Percentiles rank a stretch among this genome's conserved stretches.
Conservation (phyloP, 768 basidiomycete species). For the Leccinellum rugosiceps region DNA sequence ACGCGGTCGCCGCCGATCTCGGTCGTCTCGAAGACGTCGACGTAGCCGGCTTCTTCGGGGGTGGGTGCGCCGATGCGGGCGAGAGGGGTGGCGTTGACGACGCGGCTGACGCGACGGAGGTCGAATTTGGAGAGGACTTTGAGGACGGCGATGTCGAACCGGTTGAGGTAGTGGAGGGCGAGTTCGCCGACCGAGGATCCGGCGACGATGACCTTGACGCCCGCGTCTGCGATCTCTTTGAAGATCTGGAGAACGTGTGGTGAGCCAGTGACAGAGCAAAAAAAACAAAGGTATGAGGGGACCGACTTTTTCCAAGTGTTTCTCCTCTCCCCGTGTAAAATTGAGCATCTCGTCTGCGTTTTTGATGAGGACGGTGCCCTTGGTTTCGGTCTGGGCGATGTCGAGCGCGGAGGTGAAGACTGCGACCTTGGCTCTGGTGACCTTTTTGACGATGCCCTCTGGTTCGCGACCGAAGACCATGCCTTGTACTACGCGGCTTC, state of each 20-base stretch:
- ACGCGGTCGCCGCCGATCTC: slow-evolving; percentile 98
- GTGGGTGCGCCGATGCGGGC: slow-evolving; percentile 95
- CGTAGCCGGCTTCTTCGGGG: slow-evolving; percentile 90
- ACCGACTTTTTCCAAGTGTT: slow-evolving; percentile 84
- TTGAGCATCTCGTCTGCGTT: slow-evolving; percentile 96
- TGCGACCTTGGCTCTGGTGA: slow-evolving; percentile 84
- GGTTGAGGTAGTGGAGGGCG: slow-evolving; percentile 94
- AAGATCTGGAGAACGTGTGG: slow-evolving; percentile 63
- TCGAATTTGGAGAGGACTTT: slow-evolving; percentile 99
- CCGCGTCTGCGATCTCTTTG: slow-evolving; percentile 95
- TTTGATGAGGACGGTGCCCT: slow-evolving; percentile 95
- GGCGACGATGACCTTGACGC: slow-evolving; percentile 90
- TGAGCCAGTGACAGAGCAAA: neutral
- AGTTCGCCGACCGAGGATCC: slow-evolving; percentile 94
- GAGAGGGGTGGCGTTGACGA: slow-evolving; percentile 93
- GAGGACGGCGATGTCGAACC: slow-evolving; percentile 89
- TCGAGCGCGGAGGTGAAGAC: slow-evolving; percentile 94
- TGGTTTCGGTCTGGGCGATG: slow-evolving; percentile 95
- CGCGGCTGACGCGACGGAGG: slow-evolving; percentile 88
- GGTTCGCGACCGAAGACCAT: slow-evolving; percentile 99
- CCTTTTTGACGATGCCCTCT: slow-evolving; percentile 86
- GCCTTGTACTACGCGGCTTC: slow-evolving; percentile 86
- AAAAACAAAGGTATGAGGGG: too few species aligned
- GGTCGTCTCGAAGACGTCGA: slow-evolving; percentile 92
- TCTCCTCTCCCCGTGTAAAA: slow-evolving; percentile 94